Percentiles rank a stretch among this genome's conserved stretches.
Conservation (phyloP, 306 rosid genomes). For the Citrullus amarus region DNA sequence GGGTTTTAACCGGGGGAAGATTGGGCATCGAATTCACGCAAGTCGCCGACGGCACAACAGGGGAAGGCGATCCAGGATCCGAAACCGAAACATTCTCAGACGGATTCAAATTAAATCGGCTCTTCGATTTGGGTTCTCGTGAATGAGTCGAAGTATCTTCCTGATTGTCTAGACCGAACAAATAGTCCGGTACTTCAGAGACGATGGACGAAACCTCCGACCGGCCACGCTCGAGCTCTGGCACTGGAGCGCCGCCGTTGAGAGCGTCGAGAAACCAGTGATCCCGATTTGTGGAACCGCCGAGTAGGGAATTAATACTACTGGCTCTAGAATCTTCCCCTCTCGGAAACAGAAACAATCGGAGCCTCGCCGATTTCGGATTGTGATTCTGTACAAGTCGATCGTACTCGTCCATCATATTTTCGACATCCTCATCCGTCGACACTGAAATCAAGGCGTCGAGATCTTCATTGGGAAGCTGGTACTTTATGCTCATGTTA, state of each 20-base stretch:
- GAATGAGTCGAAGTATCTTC: conserved; percentile 34
- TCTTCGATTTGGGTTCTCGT: conserved; percentile 28
- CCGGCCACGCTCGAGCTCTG: conserved; percentile 57
- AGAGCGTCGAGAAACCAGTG: conserved; percentile 86
- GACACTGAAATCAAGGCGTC: conserved; percentile 85
- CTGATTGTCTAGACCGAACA: conserved; percentile 70
- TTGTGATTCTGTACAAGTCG: conserved; percentile 57
- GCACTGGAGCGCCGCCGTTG: conserved; percentile 37
- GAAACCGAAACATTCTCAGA: conserved; percentile 45
- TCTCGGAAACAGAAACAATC: conserved; percentile 59
- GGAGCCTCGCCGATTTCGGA: conserved; percentile 60
- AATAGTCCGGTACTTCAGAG: conserved; percentile 86
- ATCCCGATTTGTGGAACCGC: conserved; percentile 73
- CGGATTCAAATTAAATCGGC: conserved; percentile 15
- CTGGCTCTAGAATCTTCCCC: conserved; percentile 40
- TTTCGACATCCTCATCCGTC: conserved; percentile 91
- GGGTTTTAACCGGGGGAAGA: conserved; percentile 77
- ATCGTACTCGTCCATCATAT: conserved; percentile 95
- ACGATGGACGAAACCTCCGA: conserved; percentile 81
- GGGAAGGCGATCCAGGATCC: conserved; percentile 81
- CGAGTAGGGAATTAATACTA: conserved; percentile 68
- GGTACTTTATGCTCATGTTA: conserved; percentile 65
- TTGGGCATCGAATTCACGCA: conserved; percentile 36
- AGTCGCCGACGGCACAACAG: conserved; percentile 28
- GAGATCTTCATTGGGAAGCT: conserved; percentile 91